phyloP scores from a whole-genome alignment of 2,329 filamentous ascomycete species.

The Aspergillus terreus region DNA sequence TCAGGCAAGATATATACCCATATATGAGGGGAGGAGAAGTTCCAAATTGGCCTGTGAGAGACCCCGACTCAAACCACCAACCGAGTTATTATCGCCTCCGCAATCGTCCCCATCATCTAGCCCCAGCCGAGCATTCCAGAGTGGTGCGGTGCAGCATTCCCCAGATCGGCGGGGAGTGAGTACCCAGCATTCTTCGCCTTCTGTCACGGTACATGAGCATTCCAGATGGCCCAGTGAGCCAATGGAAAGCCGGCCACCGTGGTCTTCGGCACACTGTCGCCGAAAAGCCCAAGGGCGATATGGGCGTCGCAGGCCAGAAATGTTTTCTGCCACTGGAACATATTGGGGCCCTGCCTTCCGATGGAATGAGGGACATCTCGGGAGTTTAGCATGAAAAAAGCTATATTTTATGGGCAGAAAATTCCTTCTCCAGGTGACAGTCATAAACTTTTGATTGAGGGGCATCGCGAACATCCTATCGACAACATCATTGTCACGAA shows the following conservation, averaged over 20 bases:
- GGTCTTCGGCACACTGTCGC: neutral
- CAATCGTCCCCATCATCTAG: neutral
- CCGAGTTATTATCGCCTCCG: too few relatives aligned
- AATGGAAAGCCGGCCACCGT: neutral
- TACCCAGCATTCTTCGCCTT: neutral
- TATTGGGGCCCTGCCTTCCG: neutral
- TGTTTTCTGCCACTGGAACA: neutral
- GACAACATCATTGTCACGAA: neutral
- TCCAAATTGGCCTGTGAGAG: too few relatives aligned
- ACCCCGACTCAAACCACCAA: too few relatives aligned
- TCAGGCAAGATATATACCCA: too few relatives aligned
- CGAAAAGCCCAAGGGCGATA: neutral
- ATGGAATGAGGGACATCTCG: neutral
- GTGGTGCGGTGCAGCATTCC: neutral
- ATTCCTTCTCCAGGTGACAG: neutral
- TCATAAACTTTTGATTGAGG: neutral
- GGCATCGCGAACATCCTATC: neutral
- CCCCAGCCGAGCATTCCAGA: neutral
- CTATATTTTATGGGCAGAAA: neutral
- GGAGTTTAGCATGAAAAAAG: neutral
- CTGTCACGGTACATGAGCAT: neutral
- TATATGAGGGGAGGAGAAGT: too few relatives aligned
- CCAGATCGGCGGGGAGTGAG: neutral
- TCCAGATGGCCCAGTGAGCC: neutral
- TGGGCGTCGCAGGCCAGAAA: neutral